Conservation (phyloP, 2,329 filamentous ascomycete genomes). For the Emmonsia crescens region DNA sequence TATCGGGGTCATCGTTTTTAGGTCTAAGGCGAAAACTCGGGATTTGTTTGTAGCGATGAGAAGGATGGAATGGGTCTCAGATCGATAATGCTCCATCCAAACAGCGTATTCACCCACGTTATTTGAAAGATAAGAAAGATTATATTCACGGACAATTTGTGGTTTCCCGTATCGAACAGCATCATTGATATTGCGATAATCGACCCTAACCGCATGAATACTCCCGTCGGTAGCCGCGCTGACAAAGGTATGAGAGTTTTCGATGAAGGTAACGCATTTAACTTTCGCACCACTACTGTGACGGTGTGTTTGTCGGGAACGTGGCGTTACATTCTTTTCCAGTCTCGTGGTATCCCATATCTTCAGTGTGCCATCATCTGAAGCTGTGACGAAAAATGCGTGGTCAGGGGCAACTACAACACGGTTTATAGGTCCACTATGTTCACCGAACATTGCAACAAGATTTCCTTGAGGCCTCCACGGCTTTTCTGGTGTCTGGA, state of each 20-base stretch:
- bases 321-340: constrained; percentile 81
- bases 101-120: constrained; percentile 60
- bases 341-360: constrained; percentile 87
- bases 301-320: constrained; percentile 74
- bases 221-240: constrained; percentile 84
- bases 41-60: constrained; percentile 79
- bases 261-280: constrained; percentile 76
- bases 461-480: constrained; percentile 81
- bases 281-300: constrained; percentile 63
- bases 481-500: constrained; percentile 45
- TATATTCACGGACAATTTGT: constrained; percentile 65
- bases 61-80: constrained; percentile 70
- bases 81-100: constrained; percentile 86
- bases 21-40: constrained; percentile 70
- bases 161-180: constrained; percentile 67
- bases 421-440: constrained; percentile 69
- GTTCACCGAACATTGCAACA: constrained; percentile 81
- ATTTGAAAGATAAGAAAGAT: constrained; percentile 41
- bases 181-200: constrained; percentile 48
- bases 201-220: constrained; percentile 80
- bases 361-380: constrained; percentile 81
- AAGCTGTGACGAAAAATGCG: constrained; percentile 85
- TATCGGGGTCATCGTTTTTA: constrained; percentile 72
- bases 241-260: constrained; percentile 87
- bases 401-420: constrained; percentile 81